Evolutionary conservation across 352 stramenopile species (phyloP), one percentile per base, ranked within the genome.

Genomic region (Pythium catenulatum): DNA sequence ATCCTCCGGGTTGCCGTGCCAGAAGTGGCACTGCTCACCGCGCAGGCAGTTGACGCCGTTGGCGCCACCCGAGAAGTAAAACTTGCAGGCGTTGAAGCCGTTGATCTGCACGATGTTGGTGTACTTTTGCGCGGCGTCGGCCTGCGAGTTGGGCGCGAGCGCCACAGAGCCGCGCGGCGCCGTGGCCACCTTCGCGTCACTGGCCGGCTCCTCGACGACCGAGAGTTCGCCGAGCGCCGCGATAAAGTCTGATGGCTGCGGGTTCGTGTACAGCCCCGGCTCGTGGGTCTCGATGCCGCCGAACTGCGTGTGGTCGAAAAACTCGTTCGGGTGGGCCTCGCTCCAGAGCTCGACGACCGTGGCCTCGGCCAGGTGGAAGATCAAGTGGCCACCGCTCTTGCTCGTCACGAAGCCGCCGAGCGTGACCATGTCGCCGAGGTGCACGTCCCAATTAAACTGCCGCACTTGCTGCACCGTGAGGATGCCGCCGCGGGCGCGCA

Each of bases 61-160:
- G 5, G 93, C 92, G 9, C 94, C 94, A 21, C 82, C 85, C 30
- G 93, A 95, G 82, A 98, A 98, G 82, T 97, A 96, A 84, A 96
- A 98, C 81, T 98, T 98, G 89, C 94, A 98, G 2, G 94, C 91
- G 54, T 97, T 97, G 73, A 96, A 95, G 66, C 95, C 95, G 72
- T 96, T 83, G 66, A 97, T 87, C 39, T 93, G 89, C 43, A 98
- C 95, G 59, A 97, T 96, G 77, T 98, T 97, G 72, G 94, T 96
- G 92, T 98, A 97, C 79, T 96, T 97, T 76, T 94, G 89, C 1
- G 66, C 54, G 8, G 84, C 83, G 0, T 66, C 61, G 2, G 93
- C 92, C 39, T 96, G 93, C 0, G 93, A 96, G 23, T 92, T 91
- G 37, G 93, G 92, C 7, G 90, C 87, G 25, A 96, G 82, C 23